These are phyloP conservation scores for Sporothrix protearum DNA, from an alignment of 2,329 filamentous ascomycete genomes.

Conservation along the genomic window DNA sequence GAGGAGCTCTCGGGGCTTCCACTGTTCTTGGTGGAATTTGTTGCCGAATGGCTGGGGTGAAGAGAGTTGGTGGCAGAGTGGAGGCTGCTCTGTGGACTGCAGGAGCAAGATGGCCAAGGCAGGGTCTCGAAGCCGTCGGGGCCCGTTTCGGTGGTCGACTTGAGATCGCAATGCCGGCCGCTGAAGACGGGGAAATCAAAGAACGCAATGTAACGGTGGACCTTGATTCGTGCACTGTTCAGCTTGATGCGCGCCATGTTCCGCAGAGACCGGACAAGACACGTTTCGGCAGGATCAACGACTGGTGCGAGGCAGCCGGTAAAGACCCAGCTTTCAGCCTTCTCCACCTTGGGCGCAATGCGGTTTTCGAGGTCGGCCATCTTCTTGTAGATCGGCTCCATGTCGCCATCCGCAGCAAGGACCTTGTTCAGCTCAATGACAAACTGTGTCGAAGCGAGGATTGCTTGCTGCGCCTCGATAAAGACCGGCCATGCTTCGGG, in stretches of 20 bases:
- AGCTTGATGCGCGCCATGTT: slow-evolving; percentile 50
- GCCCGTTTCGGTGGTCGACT: slow-evolving; percentile 33
- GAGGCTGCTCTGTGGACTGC: slow-evolving; percentile 29
- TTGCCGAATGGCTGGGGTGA: slow-evolving; percentile 1
- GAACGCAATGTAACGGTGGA: slow-evolving; percentile 52
- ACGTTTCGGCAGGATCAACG: slow-evolving; percentile 40
- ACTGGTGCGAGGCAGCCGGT: slow-evolving; percentile 37
- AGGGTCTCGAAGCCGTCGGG: slow-evolving; percentile 33
- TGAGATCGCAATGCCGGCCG: slow-evolving; percentile 49
- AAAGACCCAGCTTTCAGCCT: slow-evolving; percentile 38
- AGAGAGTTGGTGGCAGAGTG: slow-evolving; percentile 21
- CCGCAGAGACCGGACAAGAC: slow-evolving; percentile 43
- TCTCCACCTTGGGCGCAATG: slow-evolving; percentile 39
- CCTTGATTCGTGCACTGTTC: slow-evolving; percentile 51
- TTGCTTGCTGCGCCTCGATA: slow-evolving; percentile 47
- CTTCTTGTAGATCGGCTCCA: slow-evolving; percentile 40
- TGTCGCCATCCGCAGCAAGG: slow-evolving; percentile 38
- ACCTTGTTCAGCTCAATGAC: slow-evolving; percentile 47
- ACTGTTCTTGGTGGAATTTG: background rate
- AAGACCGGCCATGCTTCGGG: slow-evolving; percentile 45
- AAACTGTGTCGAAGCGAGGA: slow-evolving; percentile 47
- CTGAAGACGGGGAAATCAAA: slow-evolving; percentile 49
- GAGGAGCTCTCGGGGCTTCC: slow-evolving; percentile 15
- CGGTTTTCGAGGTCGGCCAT: slow-evolving; percentile 42
- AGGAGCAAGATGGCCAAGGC: slow-evolving; percentile 38